Conservation (phyloP, 164 flowering plant genomes). For the Nymphaea thermarum region DNA sequence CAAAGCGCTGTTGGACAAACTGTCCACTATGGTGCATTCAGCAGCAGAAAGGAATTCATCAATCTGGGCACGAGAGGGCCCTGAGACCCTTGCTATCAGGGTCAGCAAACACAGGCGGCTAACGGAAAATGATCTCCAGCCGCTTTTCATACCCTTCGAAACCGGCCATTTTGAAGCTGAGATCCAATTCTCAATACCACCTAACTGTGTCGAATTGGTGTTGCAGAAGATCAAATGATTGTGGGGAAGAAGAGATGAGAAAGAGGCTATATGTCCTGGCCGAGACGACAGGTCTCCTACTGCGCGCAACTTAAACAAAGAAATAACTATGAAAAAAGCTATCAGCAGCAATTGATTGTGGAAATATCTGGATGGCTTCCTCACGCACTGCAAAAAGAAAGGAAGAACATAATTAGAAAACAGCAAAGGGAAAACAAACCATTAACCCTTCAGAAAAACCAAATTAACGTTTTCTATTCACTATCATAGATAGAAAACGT, state of each 20-base stretch:
- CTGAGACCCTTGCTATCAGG: conserved; percentile 51
- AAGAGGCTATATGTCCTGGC: no score
- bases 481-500: conserved; percentile 5
- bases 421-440: not conserved
- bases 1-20: conserved; percentile 30
- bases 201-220: not conserved
- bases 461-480: no score
- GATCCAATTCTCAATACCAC: not conserved
- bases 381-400: conserved; percentile 50
- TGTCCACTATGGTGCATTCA: conserved; percentile 44
- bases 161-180: conserved; percentile 10
- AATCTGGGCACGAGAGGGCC: conserved; percentile 34
- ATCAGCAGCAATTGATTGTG: conserved; percentile 12
- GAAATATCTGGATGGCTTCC: conserved; percentile 73
- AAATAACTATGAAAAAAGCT: not conserved
- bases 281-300: not conserved
- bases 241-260: not conserved
- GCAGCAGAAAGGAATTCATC: conserved; percentile 43
- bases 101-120: conserved; percentile 30
- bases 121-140: conserved; percentile 47
- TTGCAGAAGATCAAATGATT: not conserved
- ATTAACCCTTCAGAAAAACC: no score
- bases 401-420: not conserved
- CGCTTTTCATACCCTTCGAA: conserved; percentile 76
- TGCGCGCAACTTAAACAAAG: not conserved